Base-by-base conservation (phyloP, 169 alveolate species). In the Plasmodium gonderi region DNA sequence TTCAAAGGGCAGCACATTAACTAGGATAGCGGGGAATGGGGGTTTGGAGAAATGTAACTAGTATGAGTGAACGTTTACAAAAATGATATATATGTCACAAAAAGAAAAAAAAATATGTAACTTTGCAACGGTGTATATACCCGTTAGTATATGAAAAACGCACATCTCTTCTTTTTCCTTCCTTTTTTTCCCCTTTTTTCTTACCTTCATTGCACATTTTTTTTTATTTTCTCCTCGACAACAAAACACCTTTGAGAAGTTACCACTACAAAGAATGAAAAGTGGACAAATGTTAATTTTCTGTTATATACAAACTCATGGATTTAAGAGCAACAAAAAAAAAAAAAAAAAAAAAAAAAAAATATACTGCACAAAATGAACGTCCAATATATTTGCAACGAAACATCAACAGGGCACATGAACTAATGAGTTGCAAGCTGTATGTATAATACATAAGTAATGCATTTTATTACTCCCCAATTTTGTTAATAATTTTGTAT, bases 201-300 rank as follows among this genome's bases (percentile, higher is more conserved):
- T 68, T 74, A 85, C 92, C 87, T 85, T 85, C 92, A 85, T 85
- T 38, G 92, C 92, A 44, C 83, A 85, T 64, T 74, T 85, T 64
- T 85, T 85, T 85, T 85, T 85, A 54, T 85, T 85, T 33, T 85
- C 92, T 4, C 79, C 92, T 54, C 92, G n/a, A 47, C 92, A 85
- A 75, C 87, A 85, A 74, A 85, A 85, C 29, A 85, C 92, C 78
- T 85, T 85, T 38, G 92, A 85, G 45, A 85, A 85, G 33, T 85
- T 85, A 4, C 92, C 92, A 77, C 92, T 85, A 51, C 44, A 74
- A 14, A 42, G 78, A 54, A 51, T 42, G 65, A 82, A 68, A 40
- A 68, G 33, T 54, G 7, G 69, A 17, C 0, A 54, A 23, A 5
- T 6, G n/a, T 6, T 54, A 20, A 2, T 5, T 9, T 54, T 6